Conservation (phyloP, 176 grass and related monocot genomes). For the Zizania latifolia region DNA sequence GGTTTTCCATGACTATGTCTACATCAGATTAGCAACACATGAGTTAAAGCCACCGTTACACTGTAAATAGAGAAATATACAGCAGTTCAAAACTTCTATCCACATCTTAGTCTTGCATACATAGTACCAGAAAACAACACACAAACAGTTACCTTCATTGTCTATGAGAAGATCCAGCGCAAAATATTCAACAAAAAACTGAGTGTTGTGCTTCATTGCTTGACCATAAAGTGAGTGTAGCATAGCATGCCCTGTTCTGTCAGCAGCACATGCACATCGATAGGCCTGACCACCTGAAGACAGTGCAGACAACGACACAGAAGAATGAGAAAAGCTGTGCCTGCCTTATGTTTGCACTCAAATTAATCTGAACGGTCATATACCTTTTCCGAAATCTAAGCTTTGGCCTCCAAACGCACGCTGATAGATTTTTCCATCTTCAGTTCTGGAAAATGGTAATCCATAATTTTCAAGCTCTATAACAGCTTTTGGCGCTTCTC, state of each 20-base stretch:
- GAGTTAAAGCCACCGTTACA: too few species aligned
- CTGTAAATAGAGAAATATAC: too few species aligned
- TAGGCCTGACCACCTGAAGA: constrained; percentile 95
- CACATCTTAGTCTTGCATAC: too few species aligned
- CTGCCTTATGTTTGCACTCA: too few species aligned
- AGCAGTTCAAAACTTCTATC: too few species aligned
- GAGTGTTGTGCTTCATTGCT: constrained; percentile 98
- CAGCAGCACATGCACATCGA: constrained; percentile 90
- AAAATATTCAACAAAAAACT: constrained; percentile 95
- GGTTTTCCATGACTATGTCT: too few species aligned
- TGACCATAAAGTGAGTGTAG: constrained; percentile 94
- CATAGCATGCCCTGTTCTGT: constrained; percentile 94
- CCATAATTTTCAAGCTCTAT: constrained; percentile 99
- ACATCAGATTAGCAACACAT: too few species aligned
- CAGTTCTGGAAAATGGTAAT: constrained; percentile 93
- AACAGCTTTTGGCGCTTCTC: constrained; percentile 99
- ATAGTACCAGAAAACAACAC: too few species aligned
- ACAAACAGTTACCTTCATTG: constrained; percentile 52
- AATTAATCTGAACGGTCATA: too few species aligned
- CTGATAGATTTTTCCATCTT: constrained; percentile 98
- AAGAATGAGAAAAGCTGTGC: too few species aligned
- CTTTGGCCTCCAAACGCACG: constrained; percentile 99
- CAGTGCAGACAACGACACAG: too few species aligned
- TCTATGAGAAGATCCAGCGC: constrained; percentile 76
- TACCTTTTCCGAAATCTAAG: constrained; percentile 99